Evolutionary conservation across 2,329 filamentous ascomycete species (phyloP).

Genomic region (Teratosphaeria destructans): DNA sequence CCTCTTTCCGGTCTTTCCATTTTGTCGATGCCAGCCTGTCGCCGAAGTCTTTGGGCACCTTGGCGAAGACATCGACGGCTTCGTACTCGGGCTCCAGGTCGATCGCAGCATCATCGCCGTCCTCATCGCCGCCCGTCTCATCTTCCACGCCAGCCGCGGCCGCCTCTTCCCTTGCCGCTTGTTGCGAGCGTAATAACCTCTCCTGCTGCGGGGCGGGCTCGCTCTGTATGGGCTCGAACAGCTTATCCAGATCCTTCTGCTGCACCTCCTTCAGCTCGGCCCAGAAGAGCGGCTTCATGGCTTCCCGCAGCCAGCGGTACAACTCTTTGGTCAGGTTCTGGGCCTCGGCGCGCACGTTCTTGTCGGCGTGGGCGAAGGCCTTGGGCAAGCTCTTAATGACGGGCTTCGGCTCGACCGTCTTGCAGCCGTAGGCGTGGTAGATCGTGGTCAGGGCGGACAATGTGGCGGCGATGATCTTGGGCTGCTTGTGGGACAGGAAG

Average conservation of each 20-base stretch:
- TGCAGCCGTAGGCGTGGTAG: constrained; percentile 90
- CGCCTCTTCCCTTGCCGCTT: constrained; percentile 67
- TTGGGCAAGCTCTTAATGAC: constrained; percentile 82
- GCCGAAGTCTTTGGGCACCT: constrained; percentile 69
- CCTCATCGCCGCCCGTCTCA: constrained; percentile 33
- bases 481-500: constrained; percentile 74
- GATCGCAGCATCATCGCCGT: constrained; percentile 54
- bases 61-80: constrained; percentile 74
- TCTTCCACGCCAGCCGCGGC: constrained; percentile 48
- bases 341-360: constrained; percentile 91
- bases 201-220: constrained; percentile 85
- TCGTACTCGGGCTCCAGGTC: constrained; percentile 59
- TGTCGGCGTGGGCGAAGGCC: constrained; percentile 90
- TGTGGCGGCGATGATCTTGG: constrained; percentile 72
- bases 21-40: constrained; percentile 83
- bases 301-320: constrained; percentile 92
- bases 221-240: constrained; percentile 87
- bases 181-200: constrained; percentile 75
- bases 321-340: constrained; percentile 87
- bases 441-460: constrained; percentile 70
- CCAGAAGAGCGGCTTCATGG: constrained; percentile 98
- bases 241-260: constrained; percentile 82
- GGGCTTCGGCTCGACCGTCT: constrained; percentile 84
- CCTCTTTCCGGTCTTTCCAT: constrained; percentile 97
- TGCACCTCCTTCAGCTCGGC: constrained; percentile 89